phyloP scores from a whole-genome alignment of 2,329 filamentous ascomycete genomes.

The Hymenoscyphus scutula region DNA sequence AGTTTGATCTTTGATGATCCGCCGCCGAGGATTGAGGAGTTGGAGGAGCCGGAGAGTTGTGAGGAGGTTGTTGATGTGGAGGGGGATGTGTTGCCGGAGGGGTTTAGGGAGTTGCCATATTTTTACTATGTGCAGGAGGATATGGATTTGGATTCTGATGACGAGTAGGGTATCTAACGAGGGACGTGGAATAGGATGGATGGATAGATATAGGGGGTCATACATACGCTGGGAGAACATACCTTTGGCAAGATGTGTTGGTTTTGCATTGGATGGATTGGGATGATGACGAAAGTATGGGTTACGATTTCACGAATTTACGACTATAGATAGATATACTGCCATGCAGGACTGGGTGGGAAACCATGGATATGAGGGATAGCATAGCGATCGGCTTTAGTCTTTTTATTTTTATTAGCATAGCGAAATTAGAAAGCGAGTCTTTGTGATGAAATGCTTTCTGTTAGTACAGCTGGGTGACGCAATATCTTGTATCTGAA shows the following conservation, averaged over 20 bases:
- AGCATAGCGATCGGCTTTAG: conserved; percentile 1
- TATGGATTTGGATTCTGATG: conserved; percentile 34
- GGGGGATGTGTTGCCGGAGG: conserved; percentile 16
- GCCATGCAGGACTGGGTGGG: background rate
- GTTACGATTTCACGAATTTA: conserved; percentile 4
- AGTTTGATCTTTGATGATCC: conserved; percentile 38
- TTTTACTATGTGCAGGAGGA: conserved; percentile 26
- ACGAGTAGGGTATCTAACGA: no score
- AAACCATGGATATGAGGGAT: conserved; percentile 14
- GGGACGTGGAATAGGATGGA: background rate
- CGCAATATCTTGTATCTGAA: no score
- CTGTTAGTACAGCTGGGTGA: no score
- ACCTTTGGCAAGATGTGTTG: conserved; percentile 22
- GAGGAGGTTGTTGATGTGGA: conserved; percentile 33
- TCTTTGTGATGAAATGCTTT: background rate
- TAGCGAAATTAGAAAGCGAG: conserved; percentile 17
- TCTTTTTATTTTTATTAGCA: conserved; percentile 17
- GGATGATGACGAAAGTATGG: conserved; percentile 9
- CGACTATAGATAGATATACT: conserved; percentile 22
- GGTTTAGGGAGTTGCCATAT: conserved; percentile 31
- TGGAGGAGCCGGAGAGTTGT: conserved; percentile 35
- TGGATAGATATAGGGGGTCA: background rate
- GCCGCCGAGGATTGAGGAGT: conserved; percentile 35
- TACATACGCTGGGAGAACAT: background rate
- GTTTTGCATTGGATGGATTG: conserved; percentile 6